A percentile compares a stretch with the other conserved stretches of the same genome.
Evolutionary conservation across 805 yeast genomes (phyloP).

Genomic region (Spathaspora gorwiae): DNA sequence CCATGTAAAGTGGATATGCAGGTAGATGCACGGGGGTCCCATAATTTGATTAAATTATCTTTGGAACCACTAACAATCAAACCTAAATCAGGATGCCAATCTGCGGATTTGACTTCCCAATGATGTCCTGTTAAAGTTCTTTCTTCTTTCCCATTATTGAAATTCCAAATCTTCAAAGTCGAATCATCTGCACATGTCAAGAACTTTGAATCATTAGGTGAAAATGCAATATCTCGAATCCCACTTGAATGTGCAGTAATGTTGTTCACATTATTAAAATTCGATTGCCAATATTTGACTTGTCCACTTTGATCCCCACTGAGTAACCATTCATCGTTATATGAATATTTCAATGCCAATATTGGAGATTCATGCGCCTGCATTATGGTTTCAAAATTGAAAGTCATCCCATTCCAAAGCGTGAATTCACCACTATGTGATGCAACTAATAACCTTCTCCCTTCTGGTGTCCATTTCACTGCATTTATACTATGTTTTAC

Average conservation of each 20-base stretch:
- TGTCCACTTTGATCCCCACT: conserved; percentile 92
- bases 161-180: conserved; percentile 88
- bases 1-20: conserved; percentile 82
- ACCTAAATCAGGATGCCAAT: conserved; percentile 92
- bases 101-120: conserved; percentile 97
- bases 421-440: conserved; percentile 94
- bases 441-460: conserved; percentile 83
- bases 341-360: conserved; percentile 72
- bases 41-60: conserved; percentile 85
- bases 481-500: conserved; percentile 87
- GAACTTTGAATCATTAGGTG: conserved; percentile 87
- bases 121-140: conserved; percentile 83
- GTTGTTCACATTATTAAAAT: conserved; percentile 91
- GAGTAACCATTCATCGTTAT: conserved; percentile 89
- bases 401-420: conserved; percentile 92
- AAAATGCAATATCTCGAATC: conserved; percentile 80
- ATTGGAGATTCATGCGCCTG: conserved; percentile 96
- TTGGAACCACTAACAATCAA: conserved; percentile 90
- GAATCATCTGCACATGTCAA: conserved; percentile 95
- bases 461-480: conserved; percentile 96
- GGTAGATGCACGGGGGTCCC: conserved; percentile 88
- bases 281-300: conserved; percentile 96
- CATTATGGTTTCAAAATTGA: conserved; percentile 94
- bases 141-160: conserved; percentile 83
- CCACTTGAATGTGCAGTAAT: conserved; percentile 71